Evolutionary conservation across 2,329 filamentous ascomycete species (phyloP), one percentile per base, ranked within the genome.

Genomic region (Ceratocystis papillata): DNA sequence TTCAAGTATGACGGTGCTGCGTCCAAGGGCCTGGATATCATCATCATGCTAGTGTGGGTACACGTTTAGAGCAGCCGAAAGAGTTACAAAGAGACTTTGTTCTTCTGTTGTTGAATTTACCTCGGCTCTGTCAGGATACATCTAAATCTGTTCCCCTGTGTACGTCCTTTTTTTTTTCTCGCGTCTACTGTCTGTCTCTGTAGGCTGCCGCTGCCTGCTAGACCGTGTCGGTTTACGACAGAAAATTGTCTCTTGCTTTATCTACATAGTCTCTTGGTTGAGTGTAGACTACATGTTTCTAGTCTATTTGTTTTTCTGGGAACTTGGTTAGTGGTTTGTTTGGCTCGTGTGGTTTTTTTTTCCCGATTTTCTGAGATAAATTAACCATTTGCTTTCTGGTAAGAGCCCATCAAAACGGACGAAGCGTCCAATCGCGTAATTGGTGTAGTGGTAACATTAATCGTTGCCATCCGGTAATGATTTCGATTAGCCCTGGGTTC

Each of bases 1-100:
- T 91, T 87, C 79, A 94, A 94, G 80, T 93, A 86, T 74, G 88
- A 91, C 71, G 83, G 82, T 67, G 82, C 83, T 68, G 83, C 86
- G 74, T 77, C 75, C 72, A 87, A 86, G 78, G 85, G 85, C 46
- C 79, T 88, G 76, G 85, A 88, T 71, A 83, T 88, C 63, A 84
- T 88, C 66, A 80, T 88, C 72, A 87, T 85, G 78, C 79, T 88
- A 71, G 89, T 92, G 74, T 94, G 89, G 89, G 84, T 94, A 70
- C 85, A 83, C 62, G 80, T 88, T 71, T 87, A 78, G 74, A 72
- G 30, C 63, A 12, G 8, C 44, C 37, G 55, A 63, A 28, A 41
- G 44, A 62, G 22, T 22, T 12, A 65, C 44, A 55, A 33, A 63
- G 45, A 50, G 62, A 63, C 22, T 33, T 5, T n/a, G 22, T 46